phyloP scores from a whole-genome alignment of 768 basidiomycete genomes.

The Leccinellum albellum region DNA sequence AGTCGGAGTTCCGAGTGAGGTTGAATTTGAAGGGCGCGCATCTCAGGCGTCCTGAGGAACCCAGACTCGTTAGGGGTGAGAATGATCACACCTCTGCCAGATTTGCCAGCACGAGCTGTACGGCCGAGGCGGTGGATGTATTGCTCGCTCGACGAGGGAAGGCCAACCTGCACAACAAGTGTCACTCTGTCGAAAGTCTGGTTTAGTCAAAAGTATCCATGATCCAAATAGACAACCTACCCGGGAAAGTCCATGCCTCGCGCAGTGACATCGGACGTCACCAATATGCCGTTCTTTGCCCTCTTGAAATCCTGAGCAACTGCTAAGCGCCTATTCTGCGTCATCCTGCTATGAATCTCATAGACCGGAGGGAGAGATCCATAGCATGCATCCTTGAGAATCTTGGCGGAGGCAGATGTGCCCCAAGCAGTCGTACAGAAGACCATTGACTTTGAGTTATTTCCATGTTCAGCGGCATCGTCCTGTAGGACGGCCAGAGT shows the following conservation, averaged over 20 bases:
- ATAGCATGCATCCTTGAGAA: constrained; percentile 32
- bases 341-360: constrained; percentile 58
- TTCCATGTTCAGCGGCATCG: constrained; percentile 30
- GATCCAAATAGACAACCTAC: constrained; percentile 25
- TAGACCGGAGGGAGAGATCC: constrained; percentile 36
- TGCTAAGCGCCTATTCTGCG: constrained; percentile 45
- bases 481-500: constrained; percentile 37
- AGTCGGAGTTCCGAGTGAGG: constrained; percentile 24
- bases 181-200: constrained; percentile 41
- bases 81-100: constrained; percentile 56
- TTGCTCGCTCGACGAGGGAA: constrained; percentile 68
- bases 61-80: constrained; percentile 47
- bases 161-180: constrained; percentile 56
- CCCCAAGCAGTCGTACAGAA: constrained; percentile 69
- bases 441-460: constrained; percentile 45
- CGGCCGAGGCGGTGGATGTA: constrained; percentile 79
- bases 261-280: constrained; percentile 57
- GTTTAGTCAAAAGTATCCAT: constrained; percentile 6
- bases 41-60: constrained; percentile 43
- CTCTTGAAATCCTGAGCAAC: constrained; percentile 50
- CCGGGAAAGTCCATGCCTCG: constrained; percentile 68
- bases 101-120: constrained; percentile 69
- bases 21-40: constrained; percentile 40
- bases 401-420: constrained; percentile 38
- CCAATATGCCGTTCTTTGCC: constrained; percentile 40